Base-by-base conservation (phyloP, 306 rosid species). In the Vachellia pachyceras region DNA sequence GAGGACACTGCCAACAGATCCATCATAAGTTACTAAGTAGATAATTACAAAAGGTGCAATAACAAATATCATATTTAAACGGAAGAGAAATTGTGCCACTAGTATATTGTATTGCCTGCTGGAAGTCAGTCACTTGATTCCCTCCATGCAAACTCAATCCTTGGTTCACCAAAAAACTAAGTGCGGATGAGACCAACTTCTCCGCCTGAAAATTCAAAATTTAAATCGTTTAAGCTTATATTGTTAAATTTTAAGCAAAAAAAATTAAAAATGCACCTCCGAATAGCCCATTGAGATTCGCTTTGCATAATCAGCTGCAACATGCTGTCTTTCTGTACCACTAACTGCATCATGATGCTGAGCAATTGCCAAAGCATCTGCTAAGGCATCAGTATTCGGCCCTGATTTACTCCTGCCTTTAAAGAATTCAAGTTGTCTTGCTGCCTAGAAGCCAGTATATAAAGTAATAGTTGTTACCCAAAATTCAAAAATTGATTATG, bases 331-430 rank as follows among this genome's bases (percentile, higher is more conserved):
- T 79, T 89, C 91, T 70, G 98, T 94, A 63, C 98, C 98, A 85
- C 91, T 90, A 71, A 94, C 91, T 70, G 97, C 98, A 86, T 94
- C 98, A 82, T 92, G 98, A 87, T 94, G 97, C 82, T 94, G 98
- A 85, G 91, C 92, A 83, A 90, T 82, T 66, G 97, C 93, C 81
- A 94, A 87, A 87, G 98, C 97, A 86, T 92, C 96, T 9, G 92
- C 97, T 60, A 94, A 76, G 63, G 85, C 85, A 75, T 88, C 88
- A 11, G 94, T 88, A 74, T 84, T 88, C 37, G 92, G 96, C 66
- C 97, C 91, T 6, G 85, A 69, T 82, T 83, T 83, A 67, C 84
- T 88, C 83, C 83, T 81, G 29, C 98, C 96, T 73, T 79, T 84
- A 39, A 90, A 86, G 84, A 84, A 92, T 69, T 94, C 97, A 82